phyloP scores from a whole-genome alignment of 1,284 basidiomycete genomes.

The Pseudozyma hubeiensis region DNA sequence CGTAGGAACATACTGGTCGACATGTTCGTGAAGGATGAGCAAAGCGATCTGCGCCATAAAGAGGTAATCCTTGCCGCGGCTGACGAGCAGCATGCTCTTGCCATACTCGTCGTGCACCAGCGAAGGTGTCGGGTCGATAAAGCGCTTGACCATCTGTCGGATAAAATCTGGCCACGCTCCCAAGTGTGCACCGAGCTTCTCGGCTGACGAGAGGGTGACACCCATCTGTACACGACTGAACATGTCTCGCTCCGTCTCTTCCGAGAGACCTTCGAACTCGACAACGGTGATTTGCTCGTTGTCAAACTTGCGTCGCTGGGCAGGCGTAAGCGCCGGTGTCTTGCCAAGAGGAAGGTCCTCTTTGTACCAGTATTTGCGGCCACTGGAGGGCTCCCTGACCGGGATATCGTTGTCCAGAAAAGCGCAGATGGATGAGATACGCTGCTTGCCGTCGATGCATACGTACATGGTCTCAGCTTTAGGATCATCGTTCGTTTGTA shows the following conservation, averaged over 20 bases:
- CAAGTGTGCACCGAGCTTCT: slow-evolving; percentile 53
- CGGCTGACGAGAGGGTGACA: slow-evolving; percentile 50
- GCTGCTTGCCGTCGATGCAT: slow-evolving; percentile 61
- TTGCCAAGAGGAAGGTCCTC: slow-evolving; percentile 22
- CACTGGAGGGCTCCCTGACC: slow-evolving; percentile 35
- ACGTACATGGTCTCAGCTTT: slow-evolving; percentile 26
- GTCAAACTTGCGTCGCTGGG: slow-evolving; percentile 47
- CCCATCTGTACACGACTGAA: slow-evolving; percentile 60
- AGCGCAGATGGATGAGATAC: slow-evolving; percentile 48
- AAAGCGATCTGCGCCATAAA: slow-evolving; percentile 50
- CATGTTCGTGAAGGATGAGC: slow-evolving; percentile 26
- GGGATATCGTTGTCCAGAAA: slow-evolving; percentile 51
- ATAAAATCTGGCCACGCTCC: slow-evolving; percentile 49
- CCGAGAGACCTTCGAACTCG: slow-evolving; percentile 44
- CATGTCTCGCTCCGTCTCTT: slow-evolving; percentile 55
- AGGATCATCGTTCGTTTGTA: slow-evolving; percentile 6
- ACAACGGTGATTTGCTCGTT: slow-evolving; percentile 51
- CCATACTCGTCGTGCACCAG: slow-evolving; percentile 35
- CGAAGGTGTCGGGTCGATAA: slow-evolving; percentile 39
- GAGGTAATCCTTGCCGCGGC: slow-evolving; percentile 45
- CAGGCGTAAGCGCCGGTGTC: slow-evolving; percentile 27
- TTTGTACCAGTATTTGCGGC: slow-evolving; percentile 43
- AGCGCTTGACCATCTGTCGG: slow-evolving; percentile 52
- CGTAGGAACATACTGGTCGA: slow-evolving; percentile 20
- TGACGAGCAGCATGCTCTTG: slow-evolving; percentile 29